Evolutionary conservation across 1,284 basidiomycete genomes (phyloP).

Genomic region (Mixia osmundae): DNA sequence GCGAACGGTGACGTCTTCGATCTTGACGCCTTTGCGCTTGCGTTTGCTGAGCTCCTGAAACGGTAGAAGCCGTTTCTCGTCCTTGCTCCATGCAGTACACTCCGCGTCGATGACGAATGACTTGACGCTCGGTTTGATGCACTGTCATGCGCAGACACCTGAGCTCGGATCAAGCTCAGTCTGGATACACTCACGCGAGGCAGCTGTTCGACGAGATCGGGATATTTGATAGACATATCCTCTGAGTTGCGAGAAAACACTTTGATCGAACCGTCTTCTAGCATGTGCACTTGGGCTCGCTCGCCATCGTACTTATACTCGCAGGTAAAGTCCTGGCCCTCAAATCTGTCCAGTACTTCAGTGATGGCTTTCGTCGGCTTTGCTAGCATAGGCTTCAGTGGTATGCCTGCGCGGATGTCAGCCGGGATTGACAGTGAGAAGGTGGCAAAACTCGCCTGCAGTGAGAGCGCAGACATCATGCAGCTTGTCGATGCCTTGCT

Average conservation of each 20-base stretch:
- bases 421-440: not conserved
- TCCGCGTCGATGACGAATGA: constrained; percentile 91
- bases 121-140: constrained; percentile 43
- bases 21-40: constrained; percentile 90
- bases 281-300: constrained; percentile 74
- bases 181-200: constrained; percentile 35
- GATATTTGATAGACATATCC: constrained; percentile 99
- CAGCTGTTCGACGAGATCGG: constrained; percentile 80
- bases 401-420: constrained; percentile 31
- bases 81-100: constrained; percentile 80
- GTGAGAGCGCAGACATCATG: constrained; percentile 64
- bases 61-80: constrained; percentile 50
- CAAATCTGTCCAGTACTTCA: constrained; percentile 95
- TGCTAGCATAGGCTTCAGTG: constrained; percentile 98
- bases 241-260: constrained; percentile 96
- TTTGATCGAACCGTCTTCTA: constrained; percentile 51
- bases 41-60: constrained; percentile 92
- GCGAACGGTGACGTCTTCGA: constrained; percentile 83
- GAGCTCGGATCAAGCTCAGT: not conserved
- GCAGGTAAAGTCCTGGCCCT: constrained; percentile 86
- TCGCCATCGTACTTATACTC: constrained; percentile 99
- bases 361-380: constrained; percentile 97
- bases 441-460: constrained; percentile 32
- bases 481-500: constrained; percentile 48
- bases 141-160: constrained; percentile 28